Evolutionary conservation across 2,329 filamentous ascomycete species (phyloP), one percentile per base, ranked within the genome.

Genomic region (Diaporthe australafricana): DNA sequence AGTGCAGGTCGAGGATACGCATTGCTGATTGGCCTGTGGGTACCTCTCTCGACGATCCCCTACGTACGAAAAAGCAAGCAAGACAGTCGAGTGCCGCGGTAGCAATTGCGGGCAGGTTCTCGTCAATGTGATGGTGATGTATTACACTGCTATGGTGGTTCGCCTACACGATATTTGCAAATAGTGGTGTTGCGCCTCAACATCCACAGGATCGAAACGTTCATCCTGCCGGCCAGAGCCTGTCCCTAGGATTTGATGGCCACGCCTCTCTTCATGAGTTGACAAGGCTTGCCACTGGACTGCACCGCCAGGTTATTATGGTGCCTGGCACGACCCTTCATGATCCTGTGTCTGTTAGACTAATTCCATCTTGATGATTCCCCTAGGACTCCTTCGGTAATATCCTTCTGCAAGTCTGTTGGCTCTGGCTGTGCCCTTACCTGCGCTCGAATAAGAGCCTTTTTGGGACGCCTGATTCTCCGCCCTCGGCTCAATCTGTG

Each of bases 401-500:
- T 27, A 20, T 35, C 30, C 9, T 63, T 35, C 35, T 14, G 60
- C 30, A 30, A 50, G 20, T 30, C n/a, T 25, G n/a, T 50, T 35
- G 20, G 47, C 42, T 38, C 27, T 25, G 20, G n/a, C 22, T 8
- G 7, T 27, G 42, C 30, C 25, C 60, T 14, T 17, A 11, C 20
- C 32, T 22, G 50, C 25, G 4, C 20, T n/a, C 20, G 20, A 38
- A n/a, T 25, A 5, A n/a, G 30, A 14, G 8, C 17, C 8, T 40
- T 57, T 3, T 17, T 50, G 7, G 60, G n/a, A 30, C 42, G 3
- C 6, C 38, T 38, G 9, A 6, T 42, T n/a, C 16, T 50, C 16
- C 47, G 27, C 30, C 12, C 48, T 27, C 20, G 35, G 47, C 16
- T 68, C 57, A 74, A n/a, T 57, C 71, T 66, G 78, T 77, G 57